These are phyloP conservation scores for Fusarium musae DNA, from an alignment of 2,329 filamentous ascomycete genomes.

Conservation along the genomic window DNA sequence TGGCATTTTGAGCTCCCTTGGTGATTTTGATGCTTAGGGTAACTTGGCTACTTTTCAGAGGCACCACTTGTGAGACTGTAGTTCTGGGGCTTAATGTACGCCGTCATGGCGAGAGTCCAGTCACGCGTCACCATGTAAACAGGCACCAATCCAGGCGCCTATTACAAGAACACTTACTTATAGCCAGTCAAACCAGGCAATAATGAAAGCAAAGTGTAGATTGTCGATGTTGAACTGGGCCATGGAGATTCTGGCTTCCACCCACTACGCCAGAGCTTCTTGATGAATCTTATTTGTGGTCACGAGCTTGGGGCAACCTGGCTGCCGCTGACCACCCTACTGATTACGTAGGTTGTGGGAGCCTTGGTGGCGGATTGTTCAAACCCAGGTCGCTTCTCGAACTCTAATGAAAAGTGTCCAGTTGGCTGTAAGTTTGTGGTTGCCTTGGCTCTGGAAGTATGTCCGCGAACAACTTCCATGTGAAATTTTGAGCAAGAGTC, in stretches of 20 bases:
- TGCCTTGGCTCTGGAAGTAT: not conserved
- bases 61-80: not conserved
- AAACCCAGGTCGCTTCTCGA: too few species aligned
- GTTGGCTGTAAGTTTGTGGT: not conserved
- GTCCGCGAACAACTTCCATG: not conserved
- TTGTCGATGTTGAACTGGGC: not conserved
- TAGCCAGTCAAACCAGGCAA: not conserved
- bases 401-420: not conserved
- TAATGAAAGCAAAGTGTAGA: not conserved
- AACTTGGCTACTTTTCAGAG: not conserved
- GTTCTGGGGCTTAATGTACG: not conserved
- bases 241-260: not conserved
- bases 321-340: accelerated
- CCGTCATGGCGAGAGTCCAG: not conserved
- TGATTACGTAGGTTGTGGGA: too few species aligned
- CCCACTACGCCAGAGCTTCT: not conserved
- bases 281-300: not conserved
- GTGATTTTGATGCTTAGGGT: not conserved
- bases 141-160: not conserved
- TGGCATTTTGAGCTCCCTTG: not conserved
- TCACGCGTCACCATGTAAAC: not conserved
- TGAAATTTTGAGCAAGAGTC: not conserved
- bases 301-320: not conserved
- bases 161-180: not conserved
- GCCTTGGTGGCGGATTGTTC: too few species aligned